Conservation (phyloP, 2,329 filamentous ascomycete genomes). For the Fusarium siculi region DNA sequence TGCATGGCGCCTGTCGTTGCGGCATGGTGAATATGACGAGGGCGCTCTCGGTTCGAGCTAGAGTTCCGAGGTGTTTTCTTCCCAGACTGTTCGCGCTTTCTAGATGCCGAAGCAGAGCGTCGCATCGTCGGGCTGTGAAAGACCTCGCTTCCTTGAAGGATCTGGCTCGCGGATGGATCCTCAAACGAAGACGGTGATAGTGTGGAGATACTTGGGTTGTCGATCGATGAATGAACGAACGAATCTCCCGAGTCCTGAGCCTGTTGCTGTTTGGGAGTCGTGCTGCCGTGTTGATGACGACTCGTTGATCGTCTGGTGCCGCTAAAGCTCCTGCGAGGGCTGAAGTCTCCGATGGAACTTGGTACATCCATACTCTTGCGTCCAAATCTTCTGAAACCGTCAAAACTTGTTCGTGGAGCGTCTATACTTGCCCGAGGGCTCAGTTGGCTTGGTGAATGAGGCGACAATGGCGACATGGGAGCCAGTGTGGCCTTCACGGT, state of each 20-base stretch:
- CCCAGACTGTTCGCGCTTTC: conserved; percentile 28
- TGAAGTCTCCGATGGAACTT: conserved; percentile 54
- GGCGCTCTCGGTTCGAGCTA: conserved; percentile 15
- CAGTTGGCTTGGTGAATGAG: conserved; percentile 51
- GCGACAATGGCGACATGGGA: conserved; percentile 62
- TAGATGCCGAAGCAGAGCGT: conserved; percentile 56
- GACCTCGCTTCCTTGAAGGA: conserved; percentile 85
- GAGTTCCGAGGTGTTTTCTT: conserved; percentile 30
- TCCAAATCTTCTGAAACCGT: conserved; percentile 59
- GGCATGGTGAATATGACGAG: conserved; percentile 44
- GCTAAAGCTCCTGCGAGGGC: conserved; percentile 71
- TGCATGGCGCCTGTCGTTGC: conserved; percentile 53
- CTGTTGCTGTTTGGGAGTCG: conserved; percentile 55
- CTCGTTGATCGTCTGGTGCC: conserved; percentile 64
- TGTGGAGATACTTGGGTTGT: conserved; percentile 78
- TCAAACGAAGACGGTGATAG: conserved; percentile 75
- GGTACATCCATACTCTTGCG: conserved; percentile 65
- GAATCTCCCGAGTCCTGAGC: conserved; percentile 69
- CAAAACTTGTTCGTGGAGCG: conserved; percentile 62
- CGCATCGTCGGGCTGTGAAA: conserved; percentile 83
- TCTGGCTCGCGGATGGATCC: conserved; percentile 90
- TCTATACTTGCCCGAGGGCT: conserved; percentile 69
- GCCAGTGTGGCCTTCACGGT: conserved; percentile 70
- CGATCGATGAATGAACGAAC: conserved; percentile 75
- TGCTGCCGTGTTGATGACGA: conserved; percentile 46